Evolutionary conservation across 2,329 filamentous ascomycete genomes (phyloP), one percentile per base, ranked within the genome.

Genomic region (Chrysoporthe cubensis): DNA sequence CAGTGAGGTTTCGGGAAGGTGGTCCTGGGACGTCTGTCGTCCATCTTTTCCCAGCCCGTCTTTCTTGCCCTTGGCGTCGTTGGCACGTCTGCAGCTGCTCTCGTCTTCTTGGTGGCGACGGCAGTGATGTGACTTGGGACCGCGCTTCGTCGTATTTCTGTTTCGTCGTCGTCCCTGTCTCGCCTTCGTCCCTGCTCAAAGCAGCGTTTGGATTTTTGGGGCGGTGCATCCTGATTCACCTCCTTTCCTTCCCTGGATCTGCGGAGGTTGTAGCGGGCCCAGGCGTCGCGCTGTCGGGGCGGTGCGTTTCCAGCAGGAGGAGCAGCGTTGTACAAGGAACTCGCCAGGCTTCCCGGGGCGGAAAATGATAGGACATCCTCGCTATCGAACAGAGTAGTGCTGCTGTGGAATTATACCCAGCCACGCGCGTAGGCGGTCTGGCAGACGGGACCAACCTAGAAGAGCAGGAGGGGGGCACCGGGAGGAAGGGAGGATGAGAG

Each of bases 241-340:
- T 56, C 7, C 48, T 54, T 16, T 52, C 13, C 21, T 18, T 40
- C 16, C 54, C 54, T n/a, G 16, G 26, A 26, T 26, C 52, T 37
- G 32, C 14, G 21, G 48, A 14, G 21, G 21, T 26, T 26, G 26
- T 26, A 2, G 26, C 26, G 26, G 26, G 26, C 26, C 26, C 26
- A 6, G 48, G 4, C 9, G 21, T 32, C 21, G 11, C 48, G 26
- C 9, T 26, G 26, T 16, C 32, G 44, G 44, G 32, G 48, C 13
- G 16, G 43, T 50, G 60, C 60, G 21, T 43, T 43, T 63, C 56
- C 26, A 43, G 46, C 44, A 59, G 64, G 2, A 62, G 48, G 48
- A 56, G 58, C 44, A 43, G 57, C 46, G 67, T 66, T 50, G 64
- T 26, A 66, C 46, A 54, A 63, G 48, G 57, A 18, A 9, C 26